Evolutionary conservation across 192 early-diverging fungal species (phyloP), one percentile per base, ranked within the genome.

Genomic region (Mycoemilia scoparia): DNA sequence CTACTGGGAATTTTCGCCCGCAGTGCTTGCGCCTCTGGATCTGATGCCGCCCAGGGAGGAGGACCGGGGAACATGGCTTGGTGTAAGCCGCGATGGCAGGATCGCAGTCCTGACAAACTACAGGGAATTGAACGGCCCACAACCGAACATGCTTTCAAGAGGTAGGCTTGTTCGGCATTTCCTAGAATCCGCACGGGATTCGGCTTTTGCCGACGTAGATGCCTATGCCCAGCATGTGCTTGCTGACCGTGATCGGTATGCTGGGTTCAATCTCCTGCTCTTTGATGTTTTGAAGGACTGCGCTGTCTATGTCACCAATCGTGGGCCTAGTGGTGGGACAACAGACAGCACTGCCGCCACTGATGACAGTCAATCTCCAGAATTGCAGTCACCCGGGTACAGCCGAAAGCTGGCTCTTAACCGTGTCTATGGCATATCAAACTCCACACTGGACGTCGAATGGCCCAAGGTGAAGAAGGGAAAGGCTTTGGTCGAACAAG

Each of bases 221-320:
- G 17, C 10, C 2, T 61, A 61, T 27, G 58, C 58, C 0, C 2
- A 43, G 15, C 25, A 5, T 3, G 25, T 61, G 1, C 51, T 38
- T 14, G 25, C 29, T 3, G 44, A 61, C 10, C 35, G 58, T 1
- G 32, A 43, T 7, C 10, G 20, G n/a, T 61, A 61, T 29, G 48
- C 46, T 28, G 58, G 58, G 16, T 61, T 61, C 29, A 61, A 55
- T 23, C 33, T 61, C 5, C 47, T 61, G 5, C 21, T 54, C 8
- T 50, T 61, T 14, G 58, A 61, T 26, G 17, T 60, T n/a, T 16
- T 7, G 0, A 12, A 39, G 1, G 28, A 12, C 3, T 12, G n/a
- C 8, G 32, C 38, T 0, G 36, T 46, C 5, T 57, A 57, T 39
- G 47, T 57, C 11, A 51, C 43, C 3, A 57, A 57, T 19, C 40